phyloP scores from a whole-genome alignment of 2,329 filamentous ascomycete genomes.

The Furcasterigmium sp. region DNA sequence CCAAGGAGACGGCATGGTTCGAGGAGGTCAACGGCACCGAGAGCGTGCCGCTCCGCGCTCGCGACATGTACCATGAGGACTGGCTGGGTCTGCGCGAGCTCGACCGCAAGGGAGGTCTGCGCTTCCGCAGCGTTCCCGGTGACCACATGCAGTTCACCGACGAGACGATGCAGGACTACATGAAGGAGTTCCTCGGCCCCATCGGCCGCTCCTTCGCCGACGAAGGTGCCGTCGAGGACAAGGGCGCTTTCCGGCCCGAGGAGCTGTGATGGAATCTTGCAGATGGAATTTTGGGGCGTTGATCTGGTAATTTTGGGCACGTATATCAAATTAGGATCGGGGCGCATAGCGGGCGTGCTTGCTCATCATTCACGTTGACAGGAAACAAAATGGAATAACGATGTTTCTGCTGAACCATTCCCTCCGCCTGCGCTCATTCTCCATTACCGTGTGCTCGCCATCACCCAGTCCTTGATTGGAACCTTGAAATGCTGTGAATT shows the following conservation, averaged over 20 bases:
- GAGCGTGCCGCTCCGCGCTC: conserved; percentile 61
- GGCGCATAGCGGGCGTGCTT: too few species aligned
- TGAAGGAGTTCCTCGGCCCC: conserved; percentile 62
- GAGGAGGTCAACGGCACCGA: conserved; percentile 73
- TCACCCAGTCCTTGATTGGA: too few species aligned
- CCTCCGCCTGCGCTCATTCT: neutral
- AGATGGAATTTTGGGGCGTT: too few species aligned
- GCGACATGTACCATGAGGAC: conserved; percentile 78
- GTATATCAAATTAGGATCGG: neutral
- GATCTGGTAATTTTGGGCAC: conserved; percentile 1
- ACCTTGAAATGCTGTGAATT: too few species aligned
- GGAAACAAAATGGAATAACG: too few species aligned
- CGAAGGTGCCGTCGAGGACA: conserved; percentile 9
- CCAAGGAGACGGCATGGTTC: conserved; percentile 90
- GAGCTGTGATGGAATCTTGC: conserved; percentile 32
- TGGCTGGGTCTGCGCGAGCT: conserved; percentile 82
- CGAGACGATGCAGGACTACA: conserved; percentile 58
- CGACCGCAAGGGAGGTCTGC: conserved; percentile 72
- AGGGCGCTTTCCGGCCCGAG: conserved; percentile 15
- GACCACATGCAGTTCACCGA: conserved; percentile 78
- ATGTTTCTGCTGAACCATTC: too few species aligned
- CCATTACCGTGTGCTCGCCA: too few species aligned
- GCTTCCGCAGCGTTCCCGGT: conserved; percentile 68
- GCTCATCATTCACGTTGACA: neutral
- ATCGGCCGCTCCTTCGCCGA: conserved; percentile 29